Conservation (phyloP, 176 grass and related monocot species). For the Stipa capillata region DNA sequence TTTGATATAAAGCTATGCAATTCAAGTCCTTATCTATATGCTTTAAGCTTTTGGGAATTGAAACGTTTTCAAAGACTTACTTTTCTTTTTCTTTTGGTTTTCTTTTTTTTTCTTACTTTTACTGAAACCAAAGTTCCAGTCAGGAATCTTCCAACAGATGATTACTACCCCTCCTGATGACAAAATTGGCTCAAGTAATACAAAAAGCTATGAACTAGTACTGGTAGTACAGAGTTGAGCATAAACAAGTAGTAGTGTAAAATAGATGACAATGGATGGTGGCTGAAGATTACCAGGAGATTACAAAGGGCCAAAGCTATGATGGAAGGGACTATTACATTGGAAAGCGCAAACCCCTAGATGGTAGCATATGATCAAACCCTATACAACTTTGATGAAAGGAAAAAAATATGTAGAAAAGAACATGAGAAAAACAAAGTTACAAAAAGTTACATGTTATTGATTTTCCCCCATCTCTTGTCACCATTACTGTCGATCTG, state of each 20-base stretch:
- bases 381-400: constrained; percentile 51
- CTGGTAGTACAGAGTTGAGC: background rate
- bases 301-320: constrained; percentile 73
- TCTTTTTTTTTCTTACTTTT: constrained; percentile 18
- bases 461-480: constrained; percentile 15
- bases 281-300: constrained; percentile 71
- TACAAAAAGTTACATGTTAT: constrained; percentile 27
- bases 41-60: constrained; percentile 39
- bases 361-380: constrained; percentile 52
- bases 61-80: constrained; percentile 41
- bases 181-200: constrained; percentile 42
- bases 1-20: constrained; percentile 24
- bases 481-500: constrained; percentile 7
- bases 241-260: constrained; percentile 7
- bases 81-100: background rate
- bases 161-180: constrained; percentile 17
- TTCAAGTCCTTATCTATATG: background rate
- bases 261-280: constrained; percentile 42
- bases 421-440: constrained; percentile 13
- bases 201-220: constrained; percentile 26
- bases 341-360: constrained; percentile 41
- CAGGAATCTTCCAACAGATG: constrained; percentile 55
- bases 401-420: background rate
- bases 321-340: constrained; percentile 49
- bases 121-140: constrained; percentile 32